Base-by-base conservation (phyloP, 2,329 filamentous ascomycete genomes). In the Trichophaea hybrida region DNA sequence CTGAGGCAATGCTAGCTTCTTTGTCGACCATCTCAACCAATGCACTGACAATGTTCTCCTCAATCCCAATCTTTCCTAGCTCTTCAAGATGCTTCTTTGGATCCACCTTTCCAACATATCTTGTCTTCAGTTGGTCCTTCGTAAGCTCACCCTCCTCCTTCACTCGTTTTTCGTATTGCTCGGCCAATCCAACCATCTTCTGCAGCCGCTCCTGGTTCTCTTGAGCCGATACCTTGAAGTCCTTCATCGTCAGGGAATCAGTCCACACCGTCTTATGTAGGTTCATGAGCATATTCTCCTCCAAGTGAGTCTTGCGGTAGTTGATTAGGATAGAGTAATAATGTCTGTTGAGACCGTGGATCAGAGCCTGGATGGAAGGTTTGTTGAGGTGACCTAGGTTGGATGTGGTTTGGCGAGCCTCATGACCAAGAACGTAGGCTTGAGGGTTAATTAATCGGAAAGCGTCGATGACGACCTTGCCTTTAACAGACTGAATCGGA, bases 271-370 rank as follows among this genome's bases (percentile, higher is more conserved):
- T 93, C 79, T 98, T 98, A 80, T 98, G 93, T 66, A 98, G 77
- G 72, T 98, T 98, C 94, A 98, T 98, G 69, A 98, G 75, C 93
- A 98, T 98, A 74, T 95, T 97, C 78, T 98, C 94, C 73, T 98
- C 93, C 55, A 98, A 78, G 0, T 88, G 91, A 0, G 91, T 95
- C 78, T 98, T 98, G 71, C 91, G 81, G 75, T 98, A 98, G 75
- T 96, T 90, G 76, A 98, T 97, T 61, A 82, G 91, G 71, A 98
- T 98, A 69, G 88, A 95, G 79, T 98, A 98, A 79, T 98, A 98
- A 77, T 98, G 93, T 70, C 93, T 81, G 77, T 98, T 98, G 49
- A 98, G 80, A 60, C 93, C 93, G 74, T 98, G 93, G 66, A 98
- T 98, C 60, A 98, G 84, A 38, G 94, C 91, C 76, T 98, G 94